Percentiles rank a stretch among this genome's conserved stretches.
phyloP scores from a whole-genome alignment of 345 rosid species.

The Ricinus communis region DNA sequence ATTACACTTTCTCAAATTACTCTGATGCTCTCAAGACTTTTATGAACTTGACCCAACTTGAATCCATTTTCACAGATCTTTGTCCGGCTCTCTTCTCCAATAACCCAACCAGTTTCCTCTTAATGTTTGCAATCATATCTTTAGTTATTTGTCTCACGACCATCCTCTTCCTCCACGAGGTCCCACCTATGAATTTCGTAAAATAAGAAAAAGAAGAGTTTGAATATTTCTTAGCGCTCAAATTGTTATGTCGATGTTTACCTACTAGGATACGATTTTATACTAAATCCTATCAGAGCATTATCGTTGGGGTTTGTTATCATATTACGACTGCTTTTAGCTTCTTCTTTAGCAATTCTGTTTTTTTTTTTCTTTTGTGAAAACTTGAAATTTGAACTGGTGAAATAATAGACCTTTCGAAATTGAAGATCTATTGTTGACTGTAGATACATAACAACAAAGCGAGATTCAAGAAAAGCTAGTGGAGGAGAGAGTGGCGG shows the following conservation, averaged over 20 bases:
- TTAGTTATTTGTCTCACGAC: conserved; percentile 75
- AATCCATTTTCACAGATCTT: conserved; percentile 88
- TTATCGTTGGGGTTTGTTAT: conserved; percentile 44
- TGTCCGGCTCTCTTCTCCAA: conserved; percentile 75
- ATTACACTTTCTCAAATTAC: conserved; percentile 89
- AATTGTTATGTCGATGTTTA: conserved; percentile 70
- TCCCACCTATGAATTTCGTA: conserved; percentile 47
- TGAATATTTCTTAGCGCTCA: conserved; percentile 60
- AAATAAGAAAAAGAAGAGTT: conserved; percentile 59
- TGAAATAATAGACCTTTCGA: conserved; percentile 19
- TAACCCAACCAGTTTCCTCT: conserved; percentile 57
- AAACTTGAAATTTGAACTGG: conserved; percentile 33
- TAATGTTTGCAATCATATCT: conserved; percentile 70
- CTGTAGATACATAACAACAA: conserved; percentile 12
- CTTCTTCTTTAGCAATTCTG: conserved; percentile 65
- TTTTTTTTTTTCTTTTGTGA: conserved; percentile 39
- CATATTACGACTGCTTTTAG: conserved; percentile 53
- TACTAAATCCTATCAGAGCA: conserved; percentile 36
- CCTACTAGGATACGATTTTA: conserved; percentile 62
- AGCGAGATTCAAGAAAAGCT: conserved; percentile 18
- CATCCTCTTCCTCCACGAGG: conserved; percentile 76
- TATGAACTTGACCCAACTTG: conserved; percentile 77
- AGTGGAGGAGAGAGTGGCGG: conserved; percentile 8
- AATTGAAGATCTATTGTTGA: conserved; percentile 57
- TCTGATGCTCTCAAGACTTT: conserved; percentile 80